Conservation (phyloP, 2,329 filamentous ascomycete genomes). For the Magnaporthiopsis rhizophila region DNA sequence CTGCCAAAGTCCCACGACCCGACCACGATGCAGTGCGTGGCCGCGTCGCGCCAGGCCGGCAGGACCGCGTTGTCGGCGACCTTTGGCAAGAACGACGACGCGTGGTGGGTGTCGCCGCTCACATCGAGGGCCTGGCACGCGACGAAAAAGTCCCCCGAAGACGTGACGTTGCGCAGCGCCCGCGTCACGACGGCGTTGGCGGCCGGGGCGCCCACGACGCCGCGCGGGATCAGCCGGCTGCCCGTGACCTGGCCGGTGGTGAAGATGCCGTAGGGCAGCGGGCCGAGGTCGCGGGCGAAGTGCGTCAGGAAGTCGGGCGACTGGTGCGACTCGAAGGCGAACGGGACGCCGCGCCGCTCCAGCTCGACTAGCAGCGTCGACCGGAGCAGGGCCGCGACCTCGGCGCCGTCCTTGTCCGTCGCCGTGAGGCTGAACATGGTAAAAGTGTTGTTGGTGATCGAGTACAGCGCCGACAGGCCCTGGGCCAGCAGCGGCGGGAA, state of each 20-base stretch:
- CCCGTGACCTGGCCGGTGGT: slow-evolving; percentile 9
- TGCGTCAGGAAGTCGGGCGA: neutral
- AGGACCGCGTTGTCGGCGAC: slow-evolving; percentile 22
- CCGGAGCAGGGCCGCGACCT: slow-evolving; percentile 1
- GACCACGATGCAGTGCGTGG: slow-evolving; percentile 16
- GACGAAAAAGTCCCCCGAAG: slow-evolving; percentile 3
- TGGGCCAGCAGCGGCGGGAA: neutral
- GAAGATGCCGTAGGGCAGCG: slow-evolving; percentile 6
- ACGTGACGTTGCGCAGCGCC: neutral
- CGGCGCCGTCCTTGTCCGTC: neutral
- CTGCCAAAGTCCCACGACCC: slow-evolving; percentile 14
- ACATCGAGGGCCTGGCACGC: slow-evolving; percentile 6
- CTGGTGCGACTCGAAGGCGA: neutral
- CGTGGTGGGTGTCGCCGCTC: neutral
- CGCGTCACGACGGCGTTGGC: neutral
- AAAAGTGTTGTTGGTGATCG: slow-evolving; percentile 1
- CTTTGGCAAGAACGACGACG: neutral
- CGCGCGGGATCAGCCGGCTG: slow-evolving; percentile 9
- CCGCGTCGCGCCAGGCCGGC: slow-evolving; percentile 21
- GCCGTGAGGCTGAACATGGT: neutral
- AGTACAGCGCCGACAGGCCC: slow-evolving; percentile 2
- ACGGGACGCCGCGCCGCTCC: slow-evolving; percentile 1
- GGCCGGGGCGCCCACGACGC: neutral
- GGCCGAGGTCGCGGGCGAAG: slow-evolving; percentile 5
- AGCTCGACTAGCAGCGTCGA: neutral